Conservation (phyloP, 306 rosid genomes). For the Arachis stenosperma region DNA sequence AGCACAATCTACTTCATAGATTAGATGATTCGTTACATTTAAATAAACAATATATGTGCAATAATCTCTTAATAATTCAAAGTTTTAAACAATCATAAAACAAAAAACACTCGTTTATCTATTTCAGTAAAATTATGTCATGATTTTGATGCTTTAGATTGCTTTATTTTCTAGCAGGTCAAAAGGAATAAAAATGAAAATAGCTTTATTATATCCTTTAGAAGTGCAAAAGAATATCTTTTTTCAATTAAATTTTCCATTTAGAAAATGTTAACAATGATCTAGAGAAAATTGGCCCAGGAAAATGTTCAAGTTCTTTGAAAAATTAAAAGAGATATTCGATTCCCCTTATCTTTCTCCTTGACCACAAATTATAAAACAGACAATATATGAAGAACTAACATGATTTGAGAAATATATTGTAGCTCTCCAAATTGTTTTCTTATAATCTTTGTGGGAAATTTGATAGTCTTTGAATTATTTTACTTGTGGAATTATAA, state of each 20-base stretch:
- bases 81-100: too few species aligned
- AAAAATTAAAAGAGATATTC: background rate
- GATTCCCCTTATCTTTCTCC: background rate
- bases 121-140: too few species aligned
- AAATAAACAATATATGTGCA: too few species aligned
- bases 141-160: conserved; percentile 15
- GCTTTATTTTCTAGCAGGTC: background rate
- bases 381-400: background rate
- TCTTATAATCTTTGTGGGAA: background rate
- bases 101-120: too few species aligned
- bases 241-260: too few species aligned
- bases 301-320: background rate
- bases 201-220: too few species aligned
- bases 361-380: background rate
- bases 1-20: conserved; percentile 49
- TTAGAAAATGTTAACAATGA: background rate
- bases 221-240: background rate
- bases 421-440: conserved; percentile 5
- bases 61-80: too few species aligned
- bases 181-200: background rate
- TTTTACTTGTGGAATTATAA: background rate
- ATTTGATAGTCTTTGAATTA: background rate
- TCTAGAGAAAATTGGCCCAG: background rate
- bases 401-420: conserved; percentile 5
- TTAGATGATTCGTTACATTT: too few species aligned